Evolutionary conservation across 371 early-diverging fungal species (phyloP), one percentile per base, ranked within the genome.

Genomic region (Cokeromyces recurvatus): DNA sequence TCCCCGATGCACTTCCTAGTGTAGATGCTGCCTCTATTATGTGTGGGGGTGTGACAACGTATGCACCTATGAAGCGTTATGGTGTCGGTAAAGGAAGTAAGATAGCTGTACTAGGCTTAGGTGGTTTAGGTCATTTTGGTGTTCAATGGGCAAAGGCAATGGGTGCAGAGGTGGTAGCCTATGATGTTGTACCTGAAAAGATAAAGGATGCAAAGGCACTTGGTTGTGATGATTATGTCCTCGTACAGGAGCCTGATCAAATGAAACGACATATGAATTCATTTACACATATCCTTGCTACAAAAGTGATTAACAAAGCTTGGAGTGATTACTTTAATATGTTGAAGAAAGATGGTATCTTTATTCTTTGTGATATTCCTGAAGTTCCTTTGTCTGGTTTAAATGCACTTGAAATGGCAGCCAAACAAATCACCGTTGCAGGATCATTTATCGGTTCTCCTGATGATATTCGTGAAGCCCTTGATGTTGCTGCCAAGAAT

Each of bases 41-140:
- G 22, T 71, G 58, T 44, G 66, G 63, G 22, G 71, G 89, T 44
- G 54, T 78, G 29, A 86, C 89, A 8, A 74, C 76, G 0, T 88
- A 58, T 57, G 51, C 69, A 38, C 83, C 87, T 17, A 48, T 86
- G 41, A 66, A 66, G 49, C 55, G 68, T 16, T 54, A 65, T 45
- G 51, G 56, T 37, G 62, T 76, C 43, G 66, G 71, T 15, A 64
- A 74, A 5, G 78, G 74, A 22, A 62, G 62, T 51, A 66, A 57
- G 25, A 82, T 89, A 40, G 87, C 82, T 43, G 68, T 89, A 4
- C 61, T 84, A 29, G 89, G 87, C 20, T 75, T 87, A 38, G 89
- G 89, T 47, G 89, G 89, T 37, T 68, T 89, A 15, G 89, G 89
- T 23, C 89, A 88, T 39, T 66, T 85, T 56, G 87, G 70, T 24